Conservation (phyloP, 768 basidiomycete genomes). For the Aureoboletus auriporus region DNA sequence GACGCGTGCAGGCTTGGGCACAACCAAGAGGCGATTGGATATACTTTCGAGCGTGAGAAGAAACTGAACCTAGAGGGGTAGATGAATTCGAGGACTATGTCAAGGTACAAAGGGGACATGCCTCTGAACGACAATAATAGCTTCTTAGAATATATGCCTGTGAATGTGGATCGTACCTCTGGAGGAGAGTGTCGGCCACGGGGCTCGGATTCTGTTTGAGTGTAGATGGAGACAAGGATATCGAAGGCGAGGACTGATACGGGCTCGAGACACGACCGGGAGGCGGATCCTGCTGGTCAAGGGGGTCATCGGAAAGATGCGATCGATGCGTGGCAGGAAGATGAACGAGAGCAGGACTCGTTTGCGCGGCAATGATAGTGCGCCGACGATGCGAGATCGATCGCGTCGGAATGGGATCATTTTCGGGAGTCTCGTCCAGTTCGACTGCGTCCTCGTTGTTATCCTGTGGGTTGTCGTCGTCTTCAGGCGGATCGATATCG, state of each 20-base stretch:
- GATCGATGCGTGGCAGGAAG: conserved; percentile 49
- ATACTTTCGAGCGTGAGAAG: conserved; percentile 87
- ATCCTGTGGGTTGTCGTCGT: conserved; percentile 43
- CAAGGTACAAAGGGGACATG: conserved; percentile 30
- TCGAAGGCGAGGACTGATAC: conserved; percentile 70
- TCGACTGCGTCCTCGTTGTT: conserved; percentile 23
- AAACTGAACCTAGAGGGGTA: conserved; percentile 65
- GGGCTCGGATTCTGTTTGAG: conserved; percentile 42
- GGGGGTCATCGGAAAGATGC: conserved; percentile 66
- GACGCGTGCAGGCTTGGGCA: conserved; percentile 91
- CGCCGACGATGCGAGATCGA: conserved; percentile 34
- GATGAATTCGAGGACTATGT: not conserved
- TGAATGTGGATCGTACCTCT: conserved; percentile 61
- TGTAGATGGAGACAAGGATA: conserved; percentile 45
- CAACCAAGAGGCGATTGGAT: conserved; percentile 83
- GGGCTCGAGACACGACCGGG: conserved; percentile 37
- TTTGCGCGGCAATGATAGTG: conserved; percentile 64
- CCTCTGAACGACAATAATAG: conserved; percentile 88
- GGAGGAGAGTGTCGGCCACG: conserved; percentile 54
- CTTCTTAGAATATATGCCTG: conserved; percentile 74
- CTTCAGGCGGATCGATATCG: conserved; percentile 25
- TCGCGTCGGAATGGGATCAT: conserved; percentile 8
- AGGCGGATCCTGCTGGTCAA: conserved; percentile 60
- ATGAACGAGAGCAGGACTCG: conserved; percentile 68
- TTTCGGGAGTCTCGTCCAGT: conserved; percentile 5